Conservation (phyloP, 179 eudicot species). For the Silene coronaria region DNA sequence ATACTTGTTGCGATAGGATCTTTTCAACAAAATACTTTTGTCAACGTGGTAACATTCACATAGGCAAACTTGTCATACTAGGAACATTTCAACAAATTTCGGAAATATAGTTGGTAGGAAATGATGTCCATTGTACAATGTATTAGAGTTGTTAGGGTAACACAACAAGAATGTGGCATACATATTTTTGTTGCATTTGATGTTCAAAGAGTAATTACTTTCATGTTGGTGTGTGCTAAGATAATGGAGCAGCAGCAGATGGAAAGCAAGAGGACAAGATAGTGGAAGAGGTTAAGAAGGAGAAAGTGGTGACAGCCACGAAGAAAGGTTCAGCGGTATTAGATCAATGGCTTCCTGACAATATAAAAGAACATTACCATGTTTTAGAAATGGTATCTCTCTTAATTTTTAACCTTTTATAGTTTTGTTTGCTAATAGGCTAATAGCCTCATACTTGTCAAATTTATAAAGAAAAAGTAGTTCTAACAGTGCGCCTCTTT, state of each 20-base stretch:
- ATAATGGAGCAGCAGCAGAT: conserved; percentile 22
- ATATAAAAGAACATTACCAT: conserved; percentile 68
- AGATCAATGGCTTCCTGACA: conserved; percentile 81
- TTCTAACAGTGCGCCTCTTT: conserved; percentile 6
- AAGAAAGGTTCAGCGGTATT: conserved; percentile 94
- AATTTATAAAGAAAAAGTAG: background rate
- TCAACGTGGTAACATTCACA: background rate
- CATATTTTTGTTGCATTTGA: background rate
- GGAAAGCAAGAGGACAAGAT: conserved; percentile 19
- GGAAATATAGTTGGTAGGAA: background rate
- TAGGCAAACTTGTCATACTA: background rate
- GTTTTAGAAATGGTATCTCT: conserved; percentile 64
- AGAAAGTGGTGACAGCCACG: conserved; percentile 74
- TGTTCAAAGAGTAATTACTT: background rate
- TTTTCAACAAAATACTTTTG: background rate
- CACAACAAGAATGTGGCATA: background rate
- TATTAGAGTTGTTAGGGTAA: background rate
- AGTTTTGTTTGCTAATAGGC: background rate
- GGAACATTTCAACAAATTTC: background rate
- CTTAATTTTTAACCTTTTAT: background rate
- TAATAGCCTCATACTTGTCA: background rate
- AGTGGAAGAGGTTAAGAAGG: conserved; percentile 35
- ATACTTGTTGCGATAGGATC: background rate
- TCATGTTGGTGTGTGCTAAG: conserved; percentile 1
- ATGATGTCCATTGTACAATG: background rate